A percentile compares a stretch with the other conserved stretches of the same genome.
Evolutionary conservation across 768 basidiomycete species (phyloP).

Genomic region (Russula olivacea): DNA sequence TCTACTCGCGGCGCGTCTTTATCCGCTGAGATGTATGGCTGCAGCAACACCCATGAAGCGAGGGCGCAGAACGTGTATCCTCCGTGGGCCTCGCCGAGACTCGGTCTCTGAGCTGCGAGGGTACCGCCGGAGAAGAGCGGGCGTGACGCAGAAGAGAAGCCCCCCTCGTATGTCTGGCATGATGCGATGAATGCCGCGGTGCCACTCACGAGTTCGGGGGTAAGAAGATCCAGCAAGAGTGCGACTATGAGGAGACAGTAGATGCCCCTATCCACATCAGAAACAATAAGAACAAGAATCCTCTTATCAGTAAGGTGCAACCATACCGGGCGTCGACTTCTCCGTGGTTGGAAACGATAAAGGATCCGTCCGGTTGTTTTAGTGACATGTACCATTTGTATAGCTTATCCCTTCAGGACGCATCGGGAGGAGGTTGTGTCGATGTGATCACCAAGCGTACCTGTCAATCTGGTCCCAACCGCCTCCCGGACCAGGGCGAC

Average conservation of each 20-base stretch:
- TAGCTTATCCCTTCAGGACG: slow-evolving; percentile 51
- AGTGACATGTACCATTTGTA: slow-evolving; percentile 88
- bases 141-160: slow-evolving; percentile 77
- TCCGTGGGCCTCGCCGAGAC: slow-evolving; percentile 94
- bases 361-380: slow-evolving; percentile 91
- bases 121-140: slow-evolving; percentile 44
- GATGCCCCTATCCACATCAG: slow-evolving; percentile 55
- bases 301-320: slow-evolving; percentile 22
- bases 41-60: slow-evolving; percentile 75
- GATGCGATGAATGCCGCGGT: slow-evolving; percentile 76
- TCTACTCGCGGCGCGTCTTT: slow-evolving; percentile 45
- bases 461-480: slow-evolving; percentile 88
- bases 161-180: slow-evolving; percentile 97
- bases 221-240: slow-evolving; percentile 76
- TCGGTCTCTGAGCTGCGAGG: slow-evolving; percentile 43
- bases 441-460: slow-evolving; percentile 35
- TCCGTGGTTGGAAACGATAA: slow-evolving; percentile 77
- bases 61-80: slow-evolving; percentile 95
- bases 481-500: slow-evolving; percentile 60
- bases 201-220: slow-evolving; percentile 76
- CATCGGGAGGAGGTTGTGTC: not conserved
- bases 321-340: slow-evolving; percentile 89
- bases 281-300: not conserved
- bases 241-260: slow-evolving; percentile 89
- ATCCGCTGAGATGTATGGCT: slow-evolving; percentile 41